Evolutionary conservation across 495 filamentous ascomycete genomes (phyloP).

Genomic region (Penicillium diatomitis): DNA sequence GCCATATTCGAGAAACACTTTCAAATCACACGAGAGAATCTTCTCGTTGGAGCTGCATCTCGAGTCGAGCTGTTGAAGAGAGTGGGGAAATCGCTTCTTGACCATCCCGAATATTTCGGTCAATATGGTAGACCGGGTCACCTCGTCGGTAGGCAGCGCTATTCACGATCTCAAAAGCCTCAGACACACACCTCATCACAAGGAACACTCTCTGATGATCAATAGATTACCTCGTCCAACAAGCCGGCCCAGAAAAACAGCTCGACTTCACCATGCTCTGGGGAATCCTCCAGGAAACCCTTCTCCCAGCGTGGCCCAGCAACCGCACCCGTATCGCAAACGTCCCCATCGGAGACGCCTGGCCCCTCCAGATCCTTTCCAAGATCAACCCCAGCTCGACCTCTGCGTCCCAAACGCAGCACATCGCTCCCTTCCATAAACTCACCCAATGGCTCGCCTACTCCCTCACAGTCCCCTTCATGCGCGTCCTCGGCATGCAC

Average conservation of each 20-base stretch:
- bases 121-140: conserved; percentile 41
- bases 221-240: conserved; percentile 40
- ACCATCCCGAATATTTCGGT: conserved; percentile 42
- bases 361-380: conserved; percentile 33
- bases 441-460: conserved; percentile 86
- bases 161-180: too few species aligned
- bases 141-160: conserved; percentile 39
- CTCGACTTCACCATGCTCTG: conserved; percentile 36
- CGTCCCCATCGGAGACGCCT: conserved; percentile 47
- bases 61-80: conserved; percentile 39
- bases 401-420: conserved; percentile 6
- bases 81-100: conserved; percentile 38
- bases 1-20: conserved; percentile 2
- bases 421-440: conserved; percentile 63
- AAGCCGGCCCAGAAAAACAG: conserved; percentile 2
- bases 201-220: background rate
- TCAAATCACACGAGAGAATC: conserved; percentile 42
- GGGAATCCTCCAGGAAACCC: conserved; percentile 40
- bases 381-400: conserved; percentile 1
- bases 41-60: conserved; percentile 41
- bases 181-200: background rate
- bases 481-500: conserved; percentile 61
- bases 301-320: conserved; percentile 46
- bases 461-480: conserved; percentile 82
- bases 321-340: conserved; percentile 44